Percentiles rank a stretch among this genome's conserved stretches.
These are phyloP conservation scores for Alisma plantagoaquatica DNA, from an alignment of 106 monocot genomes.

Conservation along the genomic window DNA sequence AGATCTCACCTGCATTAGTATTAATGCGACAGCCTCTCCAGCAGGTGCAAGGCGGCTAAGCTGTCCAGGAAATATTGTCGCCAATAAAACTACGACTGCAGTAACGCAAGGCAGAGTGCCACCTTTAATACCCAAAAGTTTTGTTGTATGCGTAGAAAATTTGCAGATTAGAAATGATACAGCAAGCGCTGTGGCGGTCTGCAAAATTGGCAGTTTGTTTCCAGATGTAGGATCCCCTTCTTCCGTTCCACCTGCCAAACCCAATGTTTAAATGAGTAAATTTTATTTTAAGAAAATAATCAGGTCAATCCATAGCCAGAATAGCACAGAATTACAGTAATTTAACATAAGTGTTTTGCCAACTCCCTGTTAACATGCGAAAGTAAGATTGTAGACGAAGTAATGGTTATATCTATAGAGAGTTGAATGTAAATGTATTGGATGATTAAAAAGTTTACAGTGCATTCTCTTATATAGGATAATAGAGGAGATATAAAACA, in stretches of 20 bases:
- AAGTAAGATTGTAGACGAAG: too few relatives aligned
- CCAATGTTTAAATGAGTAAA: too few relatives aligned
- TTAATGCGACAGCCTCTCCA: constrained; percentile 70
- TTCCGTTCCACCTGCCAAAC: constrained; percentile 21
- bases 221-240: constrained; percentile 9
- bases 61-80: constrained; percentile 45
- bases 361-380: too few relatives aligned
- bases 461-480: too few relatives aligned
- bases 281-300: too few relatives aligned
- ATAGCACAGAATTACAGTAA: too few relatives aligned
- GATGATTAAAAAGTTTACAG: too few relatives aligned
- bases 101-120: constrained; percentile 75
- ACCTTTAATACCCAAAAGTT: constrained; percentile 42
- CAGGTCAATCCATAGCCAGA: too few relatives aligned
- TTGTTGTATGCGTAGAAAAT: constrained; percentile 25
- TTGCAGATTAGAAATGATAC: constrained; percentile 77
- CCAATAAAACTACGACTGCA: constrained; percentile 58
- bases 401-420: too few relatives aligned
- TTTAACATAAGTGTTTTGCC: too few relatives aligned
- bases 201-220: constrained; percentile 31
- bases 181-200: constrained; percentile 45
- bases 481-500: too few relatives aligned
- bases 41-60: constrained; percentile 58
- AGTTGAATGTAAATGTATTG: too few relatives aligned
- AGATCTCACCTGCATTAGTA: constrained; percentile 72